These are phyloP conservation scores for Phyllosticta ampelicida DNA, from an alignment of 2,329 filamentous ascomycete genomes.

Conservation along the genomic window DNA sequence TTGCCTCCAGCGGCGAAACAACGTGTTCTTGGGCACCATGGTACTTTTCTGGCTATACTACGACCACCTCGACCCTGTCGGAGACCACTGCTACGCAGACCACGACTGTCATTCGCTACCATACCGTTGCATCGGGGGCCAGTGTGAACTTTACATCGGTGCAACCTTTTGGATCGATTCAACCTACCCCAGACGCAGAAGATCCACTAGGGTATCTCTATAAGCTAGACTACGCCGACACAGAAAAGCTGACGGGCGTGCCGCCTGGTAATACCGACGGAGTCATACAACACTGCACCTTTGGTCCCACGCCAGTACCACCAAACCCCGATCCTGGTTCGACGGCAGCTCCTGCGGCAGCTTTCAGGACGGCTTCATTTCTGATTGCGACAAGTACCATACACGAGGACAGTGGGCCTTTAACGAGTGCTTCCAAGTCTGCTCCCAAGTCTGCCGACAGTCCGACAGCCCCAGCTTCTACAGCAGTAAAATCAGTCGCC, in stretches of 20 bases:
- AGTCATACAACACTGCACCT: neutral
- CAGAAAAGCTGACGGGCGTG: neutral
- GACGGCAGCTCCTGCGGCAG: neutral
- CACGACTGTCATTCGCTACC: neutral
- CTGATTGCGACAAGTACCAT: neutral
- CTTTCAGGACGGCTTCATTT: neutral
- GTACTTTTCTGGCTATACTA: neutral
- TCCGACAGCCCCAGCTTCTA: neutral
- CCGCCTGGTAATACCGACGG: neutral
- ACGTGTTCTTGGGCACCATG: constrained; percentile 1
- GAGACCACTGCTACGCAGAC: neutral
- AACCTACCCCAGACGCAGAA: neutral
- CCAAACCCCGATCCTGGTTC: neutral
- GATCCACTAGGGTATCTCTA: neutral
- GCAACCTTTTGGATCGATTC: neutral
- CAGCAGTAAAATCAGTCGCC: neutral
- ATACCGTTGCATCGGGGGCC: neutral
- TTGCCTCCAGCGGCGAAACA: neutral
- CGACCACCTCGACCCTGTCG: neutral
- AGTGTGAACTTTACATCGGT: neutral
- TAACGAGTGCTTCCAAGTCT: neutral
- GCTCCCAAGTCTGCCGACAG: too few relatives aligned
- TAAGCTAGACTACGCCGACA: neutral
- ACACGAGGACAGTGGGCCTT: neutral
- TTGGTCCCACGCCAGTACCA: neutral